These are phyloP conservation scores for Grosmannia serpens DNA, from an alignment of 2,329 filamentous ascomycete genomes.

Conservation along the genomic window DNA sequence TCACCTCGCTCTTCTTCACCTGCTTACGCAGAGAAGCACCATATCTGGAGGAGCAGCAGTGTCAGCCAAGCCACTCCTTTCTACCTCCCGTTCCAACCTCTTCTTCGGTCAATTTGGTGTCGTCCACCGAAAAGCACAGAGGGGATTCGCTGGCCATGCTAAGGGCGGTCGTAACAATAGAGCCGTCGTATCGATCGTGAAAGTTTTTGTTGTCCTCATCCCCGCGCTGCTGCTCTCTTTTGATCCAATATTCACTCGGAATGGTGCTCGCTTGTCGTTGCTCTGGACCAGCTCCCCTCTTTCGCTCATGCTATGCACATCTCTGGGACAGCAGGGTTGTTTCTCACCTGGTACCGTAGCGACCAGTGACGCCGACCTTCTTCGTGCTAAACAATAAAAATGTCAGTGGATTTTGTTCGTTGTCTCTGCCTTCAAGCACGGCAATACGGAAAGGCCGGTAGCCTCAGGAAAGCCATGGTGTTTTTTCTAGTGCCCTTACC, in stretches of 20 bases:
- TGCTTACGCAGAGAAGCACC: conserved; percentile 98
- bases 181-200: neutral
- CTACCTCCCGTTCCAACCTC: neutral
- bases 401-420: conserved; percentile 7
- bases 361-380: conserved; percentile 96
- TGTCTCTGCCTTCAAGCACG: neutral
- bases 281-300: neutral
- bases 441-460: neutral
- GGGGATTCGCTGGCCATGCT: neutral
- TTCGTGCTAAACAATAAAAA: conserved; percentile 48
- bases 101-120: neutral
- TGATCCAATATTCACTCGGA: neutral
- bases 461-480: too few species aligned
- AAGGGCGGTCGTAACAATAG: neutral
- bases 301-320: neutral
- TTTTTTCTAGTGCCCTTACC: conserved; percentile 7
- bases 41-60: conserved; percentile 48
- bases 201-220: neutral
- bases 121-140: neutral
- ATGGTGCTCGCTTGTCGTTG: neutral
- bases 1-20: conserved; percentile 94
- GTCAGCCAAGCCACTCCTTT: neutral
- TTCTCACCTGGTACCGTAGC: conserved; percentile 28
- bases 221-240: neutral
- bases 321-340: neutral